Evolutionary conservation across 495 filamentous ascomycete species (phyloP), one percentile per base, ranked within the genome.

Genomic region (Halenospora varia): DNA sequence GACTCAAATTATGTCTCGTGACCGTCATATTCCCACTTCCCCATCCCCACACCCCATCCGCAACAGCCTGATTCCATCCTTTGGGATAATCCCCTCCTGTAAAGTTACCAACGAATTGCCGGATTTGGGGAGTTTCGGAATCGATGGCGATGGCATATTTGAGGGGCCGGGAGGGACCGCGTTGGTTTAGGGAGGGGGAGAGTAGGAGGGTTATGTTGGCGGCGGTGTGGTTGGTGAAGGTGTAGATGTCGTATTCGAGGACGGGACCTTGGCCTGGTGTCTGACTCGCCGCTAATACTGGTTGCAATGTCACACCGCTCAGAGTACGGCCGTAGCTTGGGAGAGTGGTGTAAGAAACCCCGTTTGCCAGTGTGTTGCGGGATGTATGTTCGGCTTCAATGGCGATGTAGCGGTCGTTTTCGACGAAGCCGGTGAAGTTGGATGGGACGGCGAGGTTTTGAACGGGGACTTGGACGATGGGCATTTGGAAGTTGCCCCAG

Each of bases 211-310:
- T 86, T 48, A 88, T 70, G 57, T 85, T 86, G 48, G 79, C 78
- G 9, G 70, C 68, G 3, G 77, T 66, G 50, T 65, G 60, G 47
- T 73, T 70, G 18, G 81, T 81, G 70, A 87, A 88, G 23, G 84
- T 67, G 70, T 85, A 88, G 18, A 90, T 60, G 59, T 82, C 76
- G 65, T 88, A 89, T 60, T 85, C 80, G 10, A 90, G 73, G 15
- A 75, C 73, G 8, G 85, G 83, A 0, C 78, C 80, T 3, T 71
- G 68, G 6, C 68, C 62, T 23, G 76, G 56, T 26, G 73, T 71
- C 49, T 80, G 76, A 20, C 77, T 73, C 26, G 76, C 65, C 11
- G 79, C 75, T 39, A 74, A 68, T 25, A 76, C 75, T 1, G 81
- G 80, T 61, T 73, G 70, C 35, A 89, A 75, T 3, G 80, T 82